Evolutionary conservation across 2,329 filamentous ascomycete genomes (phyloP).

Genomic region (Stemphylium vesicarium): DNA sequence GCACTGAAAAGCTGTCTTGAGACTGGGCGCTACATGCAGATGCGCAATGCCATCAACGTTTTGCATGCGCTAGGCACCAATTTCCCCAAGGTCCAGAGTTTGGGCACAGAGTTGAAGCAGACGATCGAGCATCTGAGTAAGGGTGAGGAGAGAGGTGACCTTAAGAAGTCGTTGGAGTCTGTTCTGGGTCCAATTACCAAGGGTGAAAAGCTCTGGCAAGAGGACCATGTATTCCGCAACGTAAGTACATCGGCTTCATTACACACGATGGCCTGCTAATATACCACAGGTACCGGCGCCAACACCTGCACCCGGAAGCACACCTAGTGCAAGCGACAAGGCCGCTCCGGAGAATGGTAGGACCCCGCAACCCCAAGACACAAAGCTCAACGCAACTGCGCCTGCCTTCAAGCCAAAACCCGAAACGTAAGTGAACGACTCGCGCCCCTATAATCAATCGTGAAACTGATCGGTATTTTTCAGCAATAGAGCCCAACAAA

Average conservation of each 20-base stretch:
- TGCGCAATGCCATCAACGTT: conserved; percentile 91
- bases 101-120: conserved; percentile 73
- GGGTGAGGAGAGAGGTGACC: conserved; percentile 69
- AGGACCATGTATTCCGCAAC: conserved; percentile 75
- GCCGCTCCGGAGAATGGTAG: conserved; percentile 45
- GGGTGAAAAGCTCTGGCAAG: conserved; percentile 71
- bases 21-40: conserved; percentile 93
- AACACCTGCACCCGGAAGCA: conserved; percentile 23
- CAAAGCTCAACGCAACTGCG: conserved; percentile 62
- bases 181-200: conserved; percentile 73
- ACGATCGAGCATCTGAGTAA: conserved; percentile 67
- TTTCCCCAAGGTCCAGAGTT: conserved; percentile 90
- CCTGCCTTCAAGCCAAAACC: conserved; percentile 67
- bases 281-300: conserved; percentile 28
- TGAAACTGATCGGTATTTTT: conserved; percentile 21
- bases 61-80: conserved; percentile 79
- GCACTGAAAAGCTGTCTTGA: conserved; percentile 83
- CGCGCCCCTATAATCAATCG: not conserved
- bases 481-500: conserved; percentile 45
- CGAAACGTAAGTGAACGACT: conserved; percentile 33
- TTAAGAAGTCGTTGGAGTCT: conserved; percentile 75
- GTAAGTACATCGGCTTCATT: conserved; percentile 54
- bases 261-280: conserved; percentile 15
- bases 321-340: conserved; percentile 40
- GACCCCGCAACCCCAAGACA: conserved; percentile 51